Conservation (phyloP, 176 grass and related monocot species). For the Triticum dicoccoides region DNA sequence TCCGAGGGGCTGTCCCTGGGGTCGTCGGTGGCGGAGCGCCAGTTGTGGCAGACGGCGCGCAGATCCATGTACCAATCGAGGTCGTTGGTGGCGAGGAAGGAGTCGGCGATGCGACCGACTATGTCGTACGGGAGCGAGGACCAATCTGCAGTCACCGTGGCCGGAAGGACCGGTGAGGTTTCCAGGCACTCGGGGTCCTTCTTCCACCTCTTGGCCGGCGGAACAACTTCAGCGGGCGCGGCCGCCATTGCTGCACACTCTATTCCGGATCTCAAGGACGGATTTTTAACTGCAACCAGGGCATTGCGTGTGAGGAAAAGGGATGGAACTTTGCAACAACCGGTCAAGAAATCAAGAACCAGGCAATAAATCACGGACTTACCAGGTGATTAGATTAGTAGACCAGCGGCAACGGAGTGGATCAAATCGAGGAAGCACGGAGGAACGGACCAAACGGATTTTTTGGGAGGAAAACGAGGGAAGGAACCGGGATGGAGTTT, state of each 20-base stretch:
- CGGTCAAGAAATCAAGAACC: too few relatives aligned
- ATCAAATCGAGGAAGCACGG: too few relatives aligned
- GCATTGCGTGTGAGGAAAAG: too few relatives aligned
- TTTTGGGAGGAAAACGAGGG: too few relatives aligned
- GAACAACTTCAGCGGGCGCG: background rate
- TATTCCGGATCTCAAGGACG: background rate
- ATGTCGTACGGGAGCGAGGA: background rate
- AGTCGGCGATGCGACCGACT: background rate
- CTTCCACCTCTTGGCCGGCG: background rate
- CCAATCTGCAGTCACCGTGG: background rate
- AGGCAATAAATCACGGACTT: too few relatives aligned
- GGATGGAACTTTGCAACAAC: too few relatives aligned
- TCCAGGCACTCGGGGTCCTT: background rate
- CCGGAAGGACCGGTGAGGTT: background rate
- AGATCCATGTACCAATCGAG: background rate
- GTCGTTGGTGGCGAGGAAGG: background rate
- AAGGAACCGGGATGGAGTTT: too few relatives aligned
- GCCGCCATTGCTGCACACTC: background rate
- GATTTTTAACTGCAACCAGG: background rate
- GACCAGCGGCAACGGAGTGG: too few relatives aligned
- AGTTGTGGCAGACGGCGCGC: background rate
- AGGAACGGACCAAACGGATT: too few relatives aligned
- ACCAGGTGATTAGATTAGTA: too few relatives aligned
- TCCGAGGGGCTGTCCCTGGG: background rate
- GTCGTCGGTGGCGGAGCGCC: background rate